Evolutionary conservation across 2,329 filamentous ascomycete species (phyloP).

Genomic region (Aspergillus vadensis): DNA sequence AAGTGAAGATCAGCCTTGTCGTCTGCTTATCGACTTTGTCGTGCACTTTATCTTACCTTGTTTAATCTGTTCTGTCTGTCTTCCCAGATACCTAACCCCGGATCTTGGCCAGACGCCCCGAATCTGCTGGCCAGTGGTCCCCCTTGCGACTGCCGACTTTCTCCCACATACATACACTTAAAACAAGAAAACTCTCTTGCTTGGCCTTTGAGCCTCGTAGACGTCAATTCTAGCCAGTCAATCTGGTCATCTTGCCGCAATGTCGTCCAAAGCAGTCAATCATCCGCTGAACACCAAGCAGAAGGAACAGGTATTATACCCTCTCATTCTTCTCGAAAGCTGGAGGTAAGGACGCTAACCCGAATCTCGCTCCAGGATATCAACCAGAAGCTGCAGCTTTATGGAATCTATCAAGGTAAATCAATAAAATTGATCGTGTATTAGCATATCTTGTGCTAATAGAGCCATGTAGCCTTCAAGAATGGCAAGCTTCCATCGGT

Average conservation of each 20-base stretch:
- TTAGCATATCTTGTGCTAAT: conserved; percentile 13
- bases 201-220: background rate
- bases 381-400: conserved; percentile 91
- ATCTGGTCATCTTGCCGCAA: background rate
- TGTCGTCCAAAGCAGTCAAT: conserved; percentile 14
- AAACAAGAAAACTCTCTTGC: background rate
- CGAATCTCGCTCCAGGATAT: conserved; percentile 57
- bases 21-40: background rate
- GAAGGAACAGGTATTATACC: conserved; percentile 41
- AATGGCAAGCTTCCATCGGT: conserved; percentile 89
- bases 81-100: background rate
- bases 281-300: conserved; percentile 12
- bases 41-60: conserved; percentile 1
- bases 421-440: background rate
- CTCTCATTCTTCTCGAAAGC: background rate
- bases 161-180: background rate
- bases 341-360: background rate
- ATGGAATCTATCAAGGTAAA: conserved; percentile 75
- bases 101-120: conserved; percentile 1
- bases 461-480: conserved; percentile 66
- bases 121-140: background rate
- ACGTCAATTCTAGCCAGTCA: background rate
- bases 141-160: background rate
- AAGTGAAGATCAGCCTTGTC: conserved; percentile 8
- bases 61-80: background rate